These are phyloP conservation scores for Aristolochia fimbriata DNA, from an alignment of 164 flowering plant genomes.

Conservation along the genomic window DNA sequence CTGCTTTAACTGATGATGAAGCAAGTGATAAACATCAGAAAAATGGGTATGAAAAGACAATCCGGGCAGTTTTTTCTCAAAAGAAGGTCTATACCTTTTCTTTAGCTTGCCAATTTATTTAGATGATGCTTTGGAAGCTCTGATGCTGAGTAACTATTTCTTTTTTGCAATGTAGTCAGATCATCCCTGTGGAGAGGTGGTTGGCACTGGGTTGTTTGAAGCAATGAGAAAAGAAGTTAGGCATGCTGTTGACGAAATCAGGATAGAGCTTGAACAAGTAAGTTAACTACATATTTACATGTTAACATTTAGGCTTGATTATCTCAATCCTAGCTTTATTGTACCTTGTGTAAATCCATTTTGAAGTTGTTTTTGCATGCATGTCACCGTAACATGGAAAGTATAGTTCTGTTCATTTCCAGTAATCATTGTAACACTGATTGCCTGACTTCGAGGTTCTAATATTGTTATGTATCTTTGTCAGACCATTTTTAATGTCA, in stretches of 20 bases:
- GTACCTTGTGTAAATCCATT: background rate
- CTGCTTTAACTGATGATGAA: slow-evolving; percentile 89
- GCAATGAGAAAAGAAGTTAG: slow-evolving; percentile 76
- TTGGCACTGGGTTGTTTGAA: slow-evolving; percentile 39
- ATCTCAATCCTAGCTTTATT: background rate
- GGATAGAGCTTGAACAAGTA: slow-evolving; percentile 58
- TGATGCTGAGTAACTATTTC: no score
- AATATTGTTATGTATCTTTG: no score
- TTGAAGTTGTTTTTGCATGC: no score
- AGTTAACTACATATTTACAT: background rate
- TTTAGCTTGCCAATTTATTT: background rate
- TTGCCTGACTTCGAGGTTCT: no score
- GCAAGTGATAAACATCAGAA: slow-evolving; percentile 31
- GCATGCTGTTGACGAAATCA: slow-evolving; percentile 72
- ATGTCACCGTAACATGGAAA: no score
- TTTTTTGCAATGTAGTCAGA: slow-evolving; percentile 27
- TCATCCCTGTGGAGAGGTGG: slow-evolving; percentile 50
- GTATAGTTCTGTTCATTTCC: no score
- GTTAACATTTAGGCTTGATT: background rate
- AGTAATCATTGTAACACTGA: no score
- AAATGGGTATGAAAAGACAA: slow-evolving; percentile 48
- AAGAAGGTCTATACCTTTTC: slow-evolving; percentile 35
- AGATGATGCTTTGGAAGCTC: no score
- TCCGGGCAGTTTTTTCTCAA: slow-evolving; percentile 58
- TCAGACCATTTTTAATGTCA: no score